These are phyloP conservation scores for Hymenotorrendiella dingleyae DNA, from an alignment of 2,329 filamentous ascomycete genomes.

Conservation along the genomic window DNA sequence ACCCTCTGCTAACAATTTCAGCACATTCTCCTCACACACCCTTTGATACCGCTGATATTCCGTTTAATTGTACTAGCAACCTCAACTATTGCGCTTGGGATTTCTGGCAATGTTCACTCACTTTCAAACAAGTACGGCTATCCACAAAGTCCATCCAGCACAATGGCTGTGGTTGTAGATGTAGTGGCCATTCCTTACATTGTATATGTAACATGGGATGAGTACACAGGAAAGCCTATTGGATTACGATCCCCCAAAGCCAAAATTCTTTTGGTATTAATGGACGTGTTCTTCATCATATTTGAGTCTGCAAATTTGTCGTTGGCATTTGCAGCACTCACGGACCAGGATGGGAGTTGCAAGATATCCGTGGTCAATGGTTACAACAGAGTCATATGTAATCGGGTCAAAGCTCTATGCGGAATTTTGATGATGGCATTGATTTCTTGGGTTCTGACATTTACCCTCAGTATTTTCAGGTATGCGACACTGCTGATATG, in stretches of 20 bases:
- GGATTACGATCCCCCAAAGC: constrained; percentile 77
- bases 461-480: constrained; percentile 78
- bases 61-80: constrained; percentile 78
- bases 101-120: constrained; percentile 70
- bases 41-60: constrained; percentile 79
- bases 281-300: constrained; percentile 94
- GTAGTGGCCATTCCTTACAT: constrained; percentile 85
- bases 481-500: constrained; percentile 28
- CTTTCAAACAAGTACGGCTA: constrained; percentile 35
- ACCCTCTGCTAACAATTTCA: constrained; percentile 12
- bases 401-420: constrained; percentile 64
- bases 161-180: constrained; percentile 87
- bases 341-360: constrained; percentile 54
- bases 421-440: constrained; percentile 75
- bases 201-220: constrained; percentile 89
- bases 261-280: constrained; percentile 83
- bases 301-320: constrained; percentile 93
- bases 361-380: constrained; percentile 37
- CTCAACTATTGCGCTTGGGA: constrained; percentile 71
- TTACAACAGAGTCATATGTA: constrained; percentile 45
- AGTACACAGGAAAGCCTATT: constrained; percentile 90
- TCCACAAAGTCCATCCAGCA: constrained; percentile 66
- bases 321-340: constrained; percentile 79
- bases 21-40: constrained; percentile 29
- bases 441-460: constrained; percentile 85